A percentile compares a stretch with the other conserved stretches of the same genome.
Conservation (phyloP, 1,284 basidiomycete genomes). For the Cystobasidium pallidum region DNA sequence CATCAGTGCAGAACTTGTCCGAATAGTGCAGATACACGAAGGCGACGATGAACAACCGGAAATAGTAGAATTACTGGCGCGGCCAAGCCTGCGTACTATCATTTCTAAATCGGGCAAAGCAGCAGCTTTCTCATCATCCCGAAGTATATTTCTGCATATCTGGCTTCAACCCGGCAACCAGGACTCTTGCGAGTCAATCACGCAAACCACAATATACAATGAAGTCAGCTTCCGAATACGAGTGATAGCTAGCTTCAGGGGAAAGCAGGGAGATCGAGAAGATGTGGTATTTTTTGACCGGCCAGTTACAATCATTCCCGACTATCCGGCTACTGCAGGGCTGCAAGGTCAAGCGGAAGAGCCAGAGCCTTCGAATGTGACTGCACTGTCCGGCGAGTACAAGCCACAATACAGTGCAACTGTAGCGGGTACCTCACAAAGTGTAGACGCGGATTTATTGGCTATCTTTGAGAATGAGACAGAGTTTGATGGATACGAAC, state of each 20-base stretch:
- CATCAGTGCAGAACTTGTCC: conserved; percentile 32
- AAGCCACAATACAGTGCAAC: neutral
- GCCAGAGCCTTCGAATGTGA: no score
- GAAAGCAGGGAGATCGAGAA: conserved; percentile 39
- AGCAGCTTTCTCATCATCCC: conserved; percentile 39
- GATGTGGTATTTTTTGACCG: conserved; percentile 36
- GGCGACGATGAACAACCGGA: conserved; percentile 21
- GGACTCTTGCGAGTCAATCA: conserved; percentile 44
- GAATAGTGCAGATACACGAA: conserved; percentile 1
- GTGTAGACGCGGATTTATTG: conserved; percentile 1
- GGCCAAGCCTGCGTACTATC: conserved; percentile 21
- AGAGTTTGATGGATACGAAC: conserved; percentile 45
- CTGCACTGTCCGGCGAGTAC: neutral
- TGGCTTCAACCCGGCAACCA: conserved; percentile 39
- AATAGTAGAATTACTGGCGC: conserved; percentile 22
- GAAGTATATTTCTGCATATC: conserved; percentile 43
- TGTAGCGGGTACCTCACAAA: neutral
- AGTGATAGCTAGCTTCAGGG: conserved; percentile 19
- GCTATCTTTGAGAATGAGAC: conserved; percentile 16
- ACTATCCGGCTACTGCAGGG: conserved; percentile 15
- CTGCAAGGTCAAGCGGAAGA: neutral
- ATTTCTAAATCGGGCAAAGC: conserved; percentile 44
- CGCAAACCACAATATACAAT: conserved; percentile 44
- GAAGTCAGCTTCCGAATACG: conserved; percentile 26
- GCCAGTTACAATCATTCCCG: conserved; percentile 35